Evolutionary conservation across 768 basidiomycete species (phyloP).

Genomic region (Pleurotus tuoliensis): DNA sequence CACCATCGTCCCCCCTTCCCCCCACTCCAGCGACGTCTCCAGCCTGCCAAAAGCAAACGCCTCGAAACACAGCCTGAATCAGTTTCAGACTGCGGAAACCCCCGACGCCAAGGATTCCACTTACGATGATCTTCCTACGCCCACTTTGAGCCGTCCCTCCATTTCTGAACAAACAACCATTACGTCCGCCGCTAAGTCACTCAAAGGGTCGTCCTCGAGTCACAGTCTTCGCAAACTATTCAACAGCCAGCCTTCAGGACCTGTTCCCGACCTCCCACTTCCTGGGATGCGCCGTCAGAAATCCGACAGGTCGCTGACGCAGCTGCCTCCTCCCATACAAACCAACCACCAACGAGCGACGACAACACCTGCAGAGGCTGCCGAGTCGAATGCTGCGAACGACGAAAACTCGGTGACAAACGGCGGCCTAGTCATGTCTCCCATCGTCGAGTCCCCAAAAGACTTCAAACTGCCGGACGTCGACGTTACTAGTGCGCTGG

Average conservation of each 20-base stretch:
- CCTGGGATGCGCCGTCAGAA: constrained; percentile 13
- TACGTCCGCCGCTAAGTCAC: constrained; percentile 11
- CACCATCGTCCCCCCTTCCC: constrained; percentile 43
- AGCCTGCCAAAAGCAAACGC: constrained; percentile 20
- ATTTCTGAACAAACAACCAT: constrained; percentile 5
- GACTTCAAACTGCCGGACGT: constrained; percentile 29
- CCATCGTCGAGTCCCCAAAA: constrained; percentile 46
- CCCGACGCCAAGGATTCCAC: constrained; percentile 12
- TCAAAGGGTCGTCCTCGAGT: constrained; percentile 16
- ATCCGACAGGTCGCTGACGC: constrained; percentile 16
- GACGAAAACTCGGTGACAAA: constrained; percentile 9
- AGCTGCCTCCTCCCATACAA: constrained; percentile 8
- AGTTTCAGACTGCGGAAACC: constrained; percentile 8
- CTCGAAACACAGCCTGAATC: constrained; percentile 17
- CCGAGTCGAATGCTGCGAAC: neutral
- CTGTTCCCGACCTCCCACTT: constrained; percentile 10
- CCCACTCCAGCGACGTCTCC: constrained; percentile 22
- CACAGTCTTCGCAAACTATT: constrained; percentile 11
- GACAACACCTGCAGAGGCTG: constrained; percentile 11
- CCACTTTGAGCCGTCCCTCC: constrained; percentile 2
- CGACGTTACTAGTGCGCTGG: constrained; percentile 9
- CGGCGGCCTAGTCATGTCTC: constrained; percentile 18
- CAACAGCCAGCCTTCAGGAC: neutral
- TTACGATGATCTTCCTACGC: constrained; percentile 11
- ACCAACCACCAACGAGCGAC: constrained; percentile 14